Evolutionary conservation across 2,329 filamentous ascomycete genomes (phyloP), one percentile per base, ranked within the genome.

Genomic region (Metarhizium brunneum): DNA sequence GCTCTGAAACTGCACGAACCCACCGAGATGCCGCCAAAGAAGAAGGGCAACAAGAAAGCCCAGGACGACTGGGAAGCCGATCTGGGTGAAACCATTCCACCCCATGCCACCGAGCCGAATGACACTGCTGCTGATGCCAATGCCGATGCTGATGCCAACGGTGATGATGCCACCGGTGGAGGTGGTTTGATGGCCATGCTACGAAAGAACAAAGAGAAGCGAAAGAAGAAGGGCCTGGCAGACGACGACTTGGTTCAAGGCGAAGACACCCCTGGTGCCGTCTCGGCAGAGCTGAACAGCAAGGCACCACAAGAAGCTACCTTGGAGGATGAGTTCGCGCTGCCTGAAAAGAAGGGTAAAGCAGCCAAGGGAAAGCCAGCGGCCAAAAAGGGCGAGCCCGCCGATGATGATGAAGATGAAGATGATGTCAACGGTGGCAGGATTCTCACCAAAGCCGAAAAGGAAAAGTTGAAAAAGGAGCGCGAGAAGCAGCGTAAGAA

Each of bases 401-500:
- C 25, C 25, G 25, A 25, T 76, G 38, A 16, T 40, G 32, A 35
- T 16, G 38, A 16, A 2, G 79, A 77, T 20, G 78, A 78, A 18
- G 78, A 74, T 11, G 78, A 74, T 11, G 82, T 71, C 7, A 79
- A 77, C 4, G 76, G 77, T 57, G 86, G 86, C 48, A 82, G 85
- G 55, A 80, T 97, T 51, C 85, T 97, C 75, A 95, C 90, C 43
- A 99, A 97, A 82, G 94, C 95, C 57, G 92, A 99, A 76, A 99
- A 99, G 77, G 94, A 99, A 72, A 95, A 90, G 74, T 80, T 92
- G 67, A 97, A 92, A 81, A 99, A 96, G 76, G 94, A 99, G 77
- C 85, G 90, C 59, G 94, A 99, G 78, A 99, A 99, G 84, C 89
- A 94, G 76, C 82, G 92, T 63, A 99, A 99, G 78, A 99, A 92